These are phyloP conservation scores for Calonectria leucothoes DNA, from an alignment of 2,329 filamentous ascomycete species.

Conservation along the genomic window DNA sequence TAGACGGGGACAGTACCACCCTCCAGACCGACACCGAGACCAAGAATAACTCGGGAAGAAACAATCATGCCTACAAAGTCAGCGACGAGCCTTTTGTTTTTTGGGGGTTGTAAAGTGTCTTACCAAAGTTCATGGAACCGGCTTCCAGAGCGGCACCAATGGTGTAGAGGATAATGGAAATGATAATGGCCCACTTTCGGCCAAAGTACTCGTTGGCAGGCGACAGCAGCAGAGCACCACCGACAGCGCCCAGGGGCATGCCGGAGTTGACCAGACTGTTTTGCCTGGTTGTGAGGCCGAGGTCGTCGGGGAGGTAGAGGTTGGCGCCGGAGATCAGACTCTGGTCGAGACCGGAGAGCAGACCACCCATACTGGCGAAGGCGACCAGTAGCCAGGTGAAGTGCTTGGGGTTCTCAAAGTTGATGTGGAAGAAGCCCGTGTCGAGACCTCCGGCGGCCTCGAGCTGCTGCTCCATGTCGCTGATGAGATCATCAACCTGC, in stretches of 20 bases:
- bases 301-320: slow-evolving; percentile 70
- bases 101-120: background rate
- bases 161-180: slow-evolving; percentile 77
- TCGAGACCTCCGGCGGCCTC: slow-evolving; percentile 46
- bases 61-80: slow-evolving; percentile 69
- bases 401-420: slow-evolving; percentile 68
- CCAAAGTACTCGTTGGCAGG: slow-evolving; percentile 76
- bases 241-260: slow-evolving; percentile 79
- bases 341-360: slow-evolving; percentile 79
- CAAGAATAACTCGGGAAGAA: slow-evolving; percentile 74
- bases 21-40: slow-evolving; percentile 77
- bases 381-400: slow-evolving; percentile 77
- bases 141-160: slow-evolving; percentile 76
- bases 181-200: slow-evolving; percentile 75
- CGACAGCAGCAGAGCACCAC: slow-evolving; percentile 74
- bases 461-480: slow-evolving; percentile 55
- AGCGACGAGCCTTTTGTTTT: background rate
- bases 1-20: slow-evolving; percentile 81
- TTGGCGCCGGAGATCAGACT: slow-evolving; percentile 79
- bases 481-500: slow-evolving; percentile 53
- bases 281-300: slow-evolving; percentile 65
- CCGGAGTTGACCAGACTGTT: slow-evolving; percentile 76
- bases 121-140: slow-evolving; percentile 72
- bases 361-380: slow-evolving; percentile 81
- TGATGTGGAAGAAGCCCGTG: slow-evolving; percentile 62